These are phyloP conservation scores for Paecilomyces fulvus DNA, from an alignment of 2,329 filamentous ascomycete genomes.

Conservation along the genomic window DNA sequence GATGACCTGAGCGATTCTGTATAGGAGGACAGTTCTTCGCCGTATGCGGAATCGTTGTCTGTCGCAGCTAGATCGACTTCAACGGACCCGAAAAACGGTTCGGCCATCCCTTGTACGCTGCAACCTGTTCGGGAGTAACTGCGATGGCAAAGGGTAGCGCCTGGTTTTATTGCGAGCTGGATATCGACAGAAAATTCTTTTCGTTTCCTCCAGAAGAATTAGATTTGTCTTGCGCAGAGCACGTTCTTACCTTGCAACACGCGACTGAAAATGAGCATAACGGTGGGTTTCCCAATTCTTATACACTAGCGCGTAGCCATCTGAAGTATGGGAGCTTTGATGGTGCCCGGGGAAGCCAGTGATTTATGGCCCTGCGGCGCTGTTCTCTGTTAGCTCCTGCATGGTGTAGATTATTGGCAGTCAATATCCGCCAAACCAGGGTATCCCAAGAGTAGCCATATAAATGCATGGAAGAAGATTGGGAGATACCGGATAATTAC, in stretches of 20 bases:
- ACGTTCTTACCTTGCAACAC: not conserved
- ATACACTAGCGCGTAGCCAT: not conserved
- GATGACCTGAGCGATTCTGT: slow-evolving; percentile 14
- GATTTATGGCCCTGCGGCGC: not conserved
- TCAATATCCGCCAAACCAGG: not conserved
- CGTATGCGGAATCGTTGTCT: not conserved
- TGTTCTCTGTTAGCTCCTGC: not conserved
- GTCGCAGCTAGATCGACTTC: not conserved
- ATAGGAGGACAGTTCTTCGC: slow-evolving; percentile 1
- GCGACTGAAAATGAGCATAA: not conserved
- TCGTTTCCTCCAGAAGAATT: not conserved
- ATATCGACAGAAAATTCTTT: not conserved
- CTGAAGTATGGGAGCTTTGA: not conserved
- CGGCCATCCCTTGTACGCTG: not conserved
- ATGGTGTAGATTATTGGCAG: not conserved
- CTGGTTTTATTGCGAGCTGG: not conserved
- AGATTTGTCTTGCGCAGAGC: not conserved
- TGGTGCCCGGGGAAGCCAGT: not conserved
- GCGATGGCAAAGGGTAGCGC: not conserved
- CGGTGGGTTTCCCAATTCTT: not conserved
- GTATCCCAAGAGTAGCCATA: not conserved
- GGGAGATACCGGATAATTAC: not conserved
- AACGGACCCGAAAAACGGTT: not conserved
- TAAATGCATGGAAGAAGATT: not conserved
- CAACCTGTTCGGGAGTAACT: not conserved